Evolutionary conservation across 805 yeast genomes (phyloP).

Genomic region (Ogataea methanolica): DNA sequence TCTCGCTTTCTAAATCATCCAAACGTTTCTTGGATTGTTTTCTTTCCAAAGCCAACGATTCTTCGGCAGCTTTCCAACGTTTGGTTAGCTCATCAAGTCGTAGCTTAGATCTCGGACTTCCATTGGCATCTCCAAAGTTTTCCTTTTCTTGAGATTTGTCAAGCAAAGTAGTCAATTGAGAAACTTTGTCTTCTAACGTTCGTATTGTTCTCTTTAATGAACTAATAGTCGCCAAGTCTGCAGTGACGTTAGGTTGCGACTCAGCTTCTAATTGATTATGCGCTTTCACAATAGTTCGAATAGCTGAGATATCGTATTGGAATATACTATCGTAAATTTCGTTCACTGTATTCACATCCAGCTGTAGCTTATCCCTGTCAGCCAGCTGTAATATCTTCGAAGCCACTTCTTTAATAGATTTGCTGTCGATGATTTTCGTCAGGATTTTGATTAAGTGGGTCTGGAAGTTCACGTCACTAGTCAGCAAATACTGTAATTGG

Average conservation of each 20-base stretch:
- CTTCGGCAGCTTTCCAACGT: constrained; percentile 69
- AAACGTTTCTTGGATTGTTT: constrained; percentile 50
- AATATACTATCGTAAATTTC: constrained; percentile 31
- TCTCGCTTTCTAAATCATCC: constrained; percentile 52
- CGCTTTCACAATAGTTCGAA: constrained; percentile 53
- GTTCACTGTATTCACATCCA: constrained; percentile 23
- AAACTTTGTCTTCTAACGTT: constrained; percentile 1
- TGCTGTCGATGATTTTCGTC: constrained; percentile 51
- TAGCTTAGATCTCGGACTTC: constrained; percentile 32
- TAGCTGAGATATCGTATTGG: constrained; percentile 56
- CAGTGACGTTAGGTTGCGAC: background rate
- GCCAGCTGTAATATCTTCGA: constrained; percentile 41
- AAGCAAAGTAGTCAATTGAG: background rate
- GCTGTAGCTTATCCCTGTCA: constrained; percentile 22
- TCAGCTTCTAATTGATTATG: constrained; percentile 33
- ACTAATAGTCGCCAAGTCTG: background rate
- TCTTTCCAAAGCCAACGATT: constrained; percentile 58
- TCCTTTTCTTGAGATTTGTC: background rate
- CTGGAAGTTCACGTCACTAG: constrained; percentile 40
- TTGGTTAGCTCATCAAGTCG: constrained; percentile 59
- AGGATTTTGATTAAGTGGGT: constrained; percentile 47
- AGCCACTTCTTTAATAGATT: constrained; percentile 56
- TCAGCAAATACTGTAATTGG: constrained; percentile 12
- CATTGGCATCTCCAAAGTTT: constrained; percentile 6
- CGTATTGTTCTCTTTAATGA: constrained; percentile 1